Base-by-base conservation (phyloP, 768 basidiomycete genomes). In the Harrya chromipes region DNA sequence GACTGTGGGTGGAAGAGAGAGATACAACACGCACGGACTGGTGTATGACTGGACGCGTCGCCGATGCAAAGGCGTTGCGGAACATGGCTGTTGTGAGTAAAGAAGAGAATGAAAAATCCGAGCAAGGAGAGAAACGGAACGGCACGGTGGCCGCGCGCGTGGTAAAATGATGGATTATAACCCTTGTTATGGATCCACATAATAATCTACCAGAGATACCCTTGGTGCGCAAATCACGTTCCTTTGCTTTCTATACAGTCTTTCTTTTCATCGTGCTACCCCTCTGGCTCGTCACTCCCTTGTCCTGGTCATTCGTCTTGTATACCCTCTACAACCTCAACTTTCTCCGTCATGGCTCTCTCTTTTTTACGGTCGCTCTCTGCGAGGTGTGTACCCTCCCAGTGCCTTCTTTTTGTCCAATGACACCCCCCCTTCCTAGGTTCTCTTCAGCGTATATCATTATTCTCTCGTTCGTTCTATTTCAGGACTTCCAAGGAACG, bases 381-480 rank as follows among this genome's bases (percentile, higher is more conserved):
- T 76, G 70, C 57, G 87, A 89, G 77, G 87, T 85, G 41, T 55
- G 69, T 60, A 6, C 29, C 12, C 20, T 37, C 26, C 20, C 37
- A 16, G 45, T 24, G 12, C n/a, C 42, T 37, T 10, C n/a, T n/a
- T 16, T 6, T 12, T 27, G 23, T 23, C 6, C 23, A 23, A 23
- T 23, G 3, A 6, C 23, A 27, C 47, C 27, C 6, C n/a, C 48
- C 26, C 46, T 33, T 54, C 47, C 23, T 48, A 90, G 87, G 80
- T 82, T 9, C 63, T 82, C 50, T 91, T 90, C 63, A 86, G 83
- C 57, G 60, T 87, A 16, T 82, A 88, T 63, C 76, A 89, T 56
- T 67, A 67, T 49, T 66, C 74, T 47, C 74, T 89, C 36, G 72
- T 75, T 17, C 68, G 63, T 44, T 69, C 70, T 50, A 72, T 84